Base-by-base conservation (phyloP, 148 eudicot species). In the Beta vulgaris region DNA sequence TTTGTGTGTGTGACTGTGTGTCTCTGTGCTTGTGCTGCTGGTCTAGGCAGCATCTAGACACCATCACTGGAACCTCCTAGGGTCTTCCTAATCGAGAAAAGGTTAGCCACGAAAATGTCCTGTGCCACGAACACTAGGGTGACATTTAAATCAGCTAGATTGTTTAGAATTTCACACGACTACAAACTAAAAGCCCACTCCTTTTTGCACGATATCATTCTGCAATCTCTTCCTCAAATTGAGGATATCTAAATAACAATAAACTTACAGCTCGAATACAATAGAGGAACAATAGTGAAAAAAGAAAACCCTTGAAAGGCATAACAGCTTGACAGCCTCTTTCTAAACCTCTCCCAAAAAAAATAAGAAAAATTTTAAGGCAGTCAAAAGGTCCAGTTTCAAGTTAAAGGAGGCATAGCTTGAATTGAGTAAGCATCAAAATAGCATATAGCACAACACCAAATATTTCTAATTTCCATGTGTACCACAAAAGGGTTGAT, bases 401-500 rank as follows among this genome's bases (percentile, higher is more conserved):
- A 37, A 71, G 14, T 25, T 34, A 19, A 13, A 34, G 28, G 39
- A 53, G 36, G 42, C 21, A 32, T 60, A 42, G 15, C 32, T 39
- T n/a, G 23, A 16, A 9, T 28, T 29, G 37, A 62, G 59, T 25
- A 37, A 77, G 54, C 53, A 48, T 11, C 34, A 42, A 28, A 28
- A 2, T 26, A n/a, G 26, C 25, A 44, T 14, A 64, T 39, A 51
- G 21, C 15, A 32, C 59, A 34, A 54, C 32, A 64, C 61, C 32
- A 73, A 79, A 61, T 6, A 44, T 7, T 66, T 12, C 10, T 10
- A 36, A 51, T 42, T 66, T 43, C 36, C 40, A 44, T 35, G 16
- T 39, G 53, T n/a, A 57, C 68, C 75, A 79, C 19, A 36, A 39
- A 69, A 69, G 66, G 31, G 58, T 18, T 19, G 37, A 53, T 51